Base-by-base conservation (phyloP, 1,284 basidiomycete species). In the Leucoagaricus sp. region DNA sequence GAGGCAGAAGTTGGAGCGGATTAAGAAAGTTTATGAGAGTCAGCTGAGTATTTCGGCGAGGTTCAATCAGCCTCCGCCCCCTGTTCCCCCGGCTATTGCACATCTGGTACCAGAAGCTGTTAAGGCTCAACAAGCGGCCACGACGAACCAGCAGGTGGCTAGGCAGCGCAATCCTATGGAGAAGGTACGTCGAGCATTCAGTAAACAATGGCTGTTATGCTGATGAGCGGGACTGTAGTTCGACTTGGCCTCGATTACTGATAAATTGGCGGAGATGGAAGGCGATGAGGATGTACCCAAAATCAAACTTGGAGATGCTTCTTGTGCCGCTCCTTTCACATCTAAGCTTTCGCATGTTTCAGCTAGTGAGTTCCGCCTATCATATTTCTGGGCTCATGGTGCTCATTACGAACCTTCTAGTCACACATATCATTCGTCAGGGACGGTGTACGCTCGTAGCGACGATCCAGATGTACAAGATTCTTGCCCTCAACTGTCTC, bases 381-480 rank as follows among this genome's bases (percentile, higher is more conserved):
- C 17, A 38, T 26, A 15, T 26, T 34, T 17, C 3, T 23, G 40
- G n/a, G n/a, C 29, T 64, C 53, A 19, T n/a, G 19, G 21, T 1
- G n/a, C 65, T 64, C n/a, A 57, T 12, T 26, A 21, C 41, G 4
- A 17, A 6, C 26, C 51, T 12, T 36, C 59, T 6, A 93, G 93
- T 97, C 66, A 89, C 92, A 26, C 94, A 95, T 70, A 97, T 98
- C 69, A 96, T 98, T 64, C 87, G 95, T 44, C 95, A 98, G 75
- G 95, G 96, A 21, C 90, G 95, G 45, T 97, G 95, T 77, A 98
- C 95, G 0, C 85, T 98, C 13, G 95, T 98, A 42, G 95, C 95
- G 1, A 98, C 95, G 1, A 91, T 96, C 57, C 96, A 98, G 75
- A 98, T 98, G 95, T 98, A 97, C 86, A 97, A 97, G 79, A 98